Percentiles rank a stretch among this genome's conserved stretches.
Evolutionary conservation across 495 filamentous ascomycete species (phyloP).

Genomic region (Hyaloscypha hepaticicola): DNA sequence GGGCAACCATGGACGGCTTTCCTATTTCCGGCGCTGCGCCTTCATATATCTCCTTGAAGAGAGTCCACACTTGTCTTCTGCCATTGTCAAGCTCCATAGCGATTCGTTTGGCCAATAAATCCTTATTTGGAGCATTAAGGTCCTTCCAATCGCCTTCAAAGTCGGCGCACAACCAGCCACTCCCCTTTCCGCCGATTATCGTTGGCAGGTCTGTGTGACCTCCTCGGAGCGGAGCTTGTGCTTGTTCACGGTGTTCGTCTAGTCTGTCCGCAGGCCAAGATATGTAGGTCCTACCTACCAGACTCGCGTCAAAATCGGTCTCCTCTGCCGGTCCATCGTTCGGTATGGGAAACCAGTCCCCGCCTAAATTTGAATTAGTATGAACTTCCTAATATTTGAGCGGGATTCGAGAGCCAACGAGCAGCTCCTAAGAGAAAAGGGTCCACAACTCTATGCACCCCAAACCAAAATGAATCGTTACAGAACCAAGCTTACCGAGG

Average conservation of each 20-base stretch:
- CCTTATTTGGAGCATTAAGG: background rate
- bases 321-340: too few species aligned
- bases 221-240: background rate
- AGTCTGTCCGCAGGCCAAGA: background rate
- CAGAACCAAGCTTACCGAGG: background rate
- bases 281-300: background rate
- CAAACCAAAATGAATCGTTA: too few species aligned
- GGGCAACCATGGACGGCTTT: background rate
- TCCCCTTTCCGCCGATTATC: background rate
- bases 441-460: too few species aligned
- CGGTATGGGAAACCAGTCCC: too few species aligned
- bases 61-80: background rate
- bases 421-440: too few species aligned
- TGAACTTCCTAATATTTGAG: too few species aligned
- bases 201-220: background rate
- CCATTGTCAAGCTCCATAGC: background rate
- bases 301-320: too few species aligned
- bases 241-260: background rate
- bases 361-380: too few species aligned
- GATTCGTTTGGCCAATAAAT: background rate
- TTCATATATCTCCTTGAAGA: background rate
- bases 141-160: background rate
- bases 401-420: too few species aligned
- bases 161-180: background rate
- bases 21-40: background rate